These are phyloP conservation scores for Kappamyces sp. DNA, from an alignment of 192 early-diverging fungal species.

Conservation along the genomic window DNA sequence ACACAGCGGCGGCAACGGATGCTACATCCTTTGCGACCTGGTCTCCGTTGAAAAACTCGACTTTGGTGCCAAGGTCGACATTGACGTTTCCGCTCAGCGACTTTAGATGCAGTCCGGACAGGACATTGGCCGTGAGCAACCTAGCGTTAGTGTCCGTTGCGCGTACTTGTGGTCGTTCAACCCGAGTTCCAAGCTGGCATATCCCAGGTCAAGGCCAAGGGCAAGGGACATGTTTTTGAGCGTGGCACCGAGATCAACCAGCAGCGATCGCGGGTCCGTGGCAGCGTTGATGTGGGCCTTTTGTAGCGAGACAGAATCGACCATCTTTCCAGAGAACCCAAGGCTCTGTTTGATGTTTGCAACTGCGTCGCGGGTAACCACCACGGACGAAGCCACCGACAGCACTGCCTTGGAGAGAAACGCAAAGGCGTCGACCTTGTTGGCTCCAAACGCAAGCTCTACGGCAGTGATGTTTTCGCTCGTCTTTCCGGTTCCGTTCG, in stretches of 20 bases:
- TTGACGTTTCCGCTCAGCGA: neutral
- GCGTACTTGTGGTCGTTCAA: conserved; percentile 9
- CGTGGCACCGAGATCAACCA: conserved; percentile 3
- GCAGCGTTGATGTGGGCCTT: conserved; percentile 1
- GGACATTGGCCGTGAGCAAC: neutral
- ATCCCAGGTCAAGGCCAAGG: conserved; percentile 7
- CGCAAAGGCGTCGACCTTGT: conserved; percentile 20
- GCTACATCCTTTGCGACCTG: neutral
- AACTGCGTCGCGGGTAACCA: conserved; percentile 11
- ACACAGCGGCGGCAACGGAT: neutral
- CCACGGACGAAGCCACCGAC: neutral
- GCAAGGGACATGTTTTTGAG: conserved; percentile 2
- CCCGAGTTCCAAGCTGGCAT: neutral
- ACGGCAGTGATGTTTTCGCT: conserved; percentile 13
- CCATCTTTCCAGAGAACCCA: neutral
- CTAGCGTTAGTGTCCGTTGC: neutral
- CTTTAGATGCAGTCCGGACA: conserved; percentile 1
- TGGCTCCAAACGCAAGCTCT: conserved; percentile 21
- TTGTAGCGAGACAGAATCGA: neutral
- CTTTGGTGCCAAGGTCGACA: conserved; percentile 2
- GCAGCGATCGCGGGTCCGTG: conserved; percentile 5
- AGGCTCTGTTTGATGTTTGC: neutral
- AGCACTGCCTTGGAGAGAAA: conserved; percentile 2
- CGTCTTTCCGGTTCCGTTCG: conserved; percentile 3
- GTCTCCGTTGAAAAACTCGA: conserved; percentile 8